Evolutionary conservation across 768 basidiomycete species (phyloP).

Genomic region (Lactifluus rugatus): DNA sequence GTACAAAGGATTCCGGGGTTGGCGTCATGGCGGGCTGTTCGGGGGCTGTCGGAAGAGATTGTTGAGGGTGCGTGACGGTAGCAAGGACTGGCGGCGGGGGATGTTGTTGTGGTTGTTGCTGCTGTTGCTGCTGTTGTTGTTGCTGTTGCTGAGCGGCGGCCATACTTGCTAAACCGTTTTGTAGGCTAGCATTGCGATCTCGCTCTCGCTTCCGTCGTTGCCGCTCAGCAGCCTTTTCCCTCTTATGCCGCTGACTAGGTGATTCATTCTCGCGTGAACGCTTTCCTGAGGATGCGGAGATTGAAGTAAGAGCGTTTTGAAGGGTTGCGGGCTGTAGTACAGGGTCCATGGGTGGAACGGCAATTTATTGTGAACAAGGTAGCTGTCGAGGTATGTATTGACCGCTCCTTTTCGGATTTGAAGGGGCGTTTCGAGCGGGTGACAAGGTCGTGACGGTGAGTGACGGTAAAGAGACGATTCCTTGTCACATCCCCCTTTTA

Average conservation of each 20-base stretch:
- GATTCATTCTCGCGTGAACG: slow-evolving; percentile 67
- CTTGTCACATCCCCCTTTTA: slow-evolving; percentile 26
- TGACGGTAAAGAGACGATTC: slow-evolving; percentile 20
- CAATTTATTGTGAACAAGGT: slow-evolving; percentile 4
- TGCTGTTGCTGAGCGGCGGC: slow-evolving; percentile 22
- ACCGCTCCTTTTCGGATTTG: slow-evolving; percentile 12
- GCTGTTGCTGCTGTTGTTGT: slow-evolving; percentile 20
- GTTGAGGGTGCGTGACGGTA: slow-evolving; percentile 14
- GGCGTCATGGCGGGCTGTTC: neutral
- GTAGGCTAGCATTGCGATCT: slow-evolving; percentile 34
- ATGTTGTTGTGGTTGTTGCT: slow-evolving; percentile 20
- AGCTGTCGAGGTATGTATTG: neutral
- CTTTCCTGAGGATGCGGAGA: slow-evolving; percentile 34
- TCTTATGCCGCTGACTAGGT: slow-evolving; percentile 59
- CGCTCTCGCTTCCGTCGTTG: slow-evolving; percentile 78
- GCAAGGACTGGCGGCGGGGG: slow-evolving; percentile 10
- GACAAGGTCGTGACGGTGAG: slow-evolving; percentile 28
- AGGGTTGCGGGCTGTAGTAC: slow-evolving; percentile 20
- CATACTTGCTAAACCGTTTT: slow-evolving; percentile 22
- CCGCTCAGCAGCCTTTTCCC: slow-evolving; percentile 81
- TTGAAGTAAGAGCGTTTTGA: slow-evolving; percentile 11
- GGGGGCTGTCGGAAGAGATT: slow-evolving; percentile 9
- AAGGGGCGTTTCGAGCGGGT: slow-evolving; percentile 21
- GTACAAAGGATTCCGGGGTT: slow-evolving; percentile 33
- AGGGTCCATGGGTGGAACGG: slow-evolving; percentile 14